Evolutionary conservation across 768 basidiomycete species (phyloP).

Genomic region (Podaxis sp.): DNA sequence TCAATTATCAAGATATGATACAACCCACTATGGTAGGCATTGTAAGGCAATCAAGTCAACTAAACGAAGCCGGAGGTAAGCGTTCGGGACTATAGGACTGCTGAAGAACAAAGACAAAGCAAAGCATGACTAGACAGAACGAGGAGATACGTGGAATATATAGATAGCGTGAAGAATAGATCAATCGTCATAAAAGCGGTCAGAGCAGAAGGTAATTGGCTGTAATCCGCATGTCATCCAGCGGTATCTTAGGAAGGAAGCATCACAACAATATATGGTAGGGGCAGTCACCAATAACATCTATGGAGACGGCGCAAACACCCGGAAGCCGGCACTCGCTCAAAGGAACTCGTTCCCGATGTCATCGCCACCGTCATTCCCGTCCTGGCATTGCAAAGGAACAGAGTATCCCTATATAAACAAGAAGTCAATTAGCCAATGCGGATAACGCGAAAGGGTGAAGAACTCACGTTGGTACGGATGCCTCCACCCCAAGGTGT

Average conservation of each 20-base stretch:
- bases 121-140: background rate
- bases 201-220: background rate
- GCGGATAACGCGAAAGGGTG: background rate
- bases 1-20: background rate
- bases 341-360: background rate
- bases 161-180: background rate
- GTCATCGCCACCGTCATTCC: constrained; percentile 10
- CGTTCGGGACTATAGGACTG: background rate
- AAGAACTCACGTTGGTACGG: constrained; percentile 52
- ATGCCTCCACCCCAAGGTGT: constrained; percentile 96
- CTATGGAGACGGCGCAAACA: background rate
- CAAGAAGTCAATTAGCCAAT: background rate
- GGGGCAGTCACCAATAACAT: background rate
- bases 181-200: background rate
- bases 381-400: constrained; percentile 27
- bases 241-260: background rate
- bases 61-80: background rate
- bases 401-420: constrained; percentile 25
- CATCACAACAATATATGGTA: background rate
- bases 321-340: background rate
- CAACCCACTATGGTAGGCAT: background rate
- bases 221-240: background rate
- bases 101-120: background rate
- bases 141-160: background rate
- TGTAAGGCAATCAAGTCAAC: background rate